A percentile compares a stretch with the other conserved stretches of the same genome.
phyloP scores from a whole-genome alignment of 139 green algal species.

The Haematococcus lacustris region DNA sequence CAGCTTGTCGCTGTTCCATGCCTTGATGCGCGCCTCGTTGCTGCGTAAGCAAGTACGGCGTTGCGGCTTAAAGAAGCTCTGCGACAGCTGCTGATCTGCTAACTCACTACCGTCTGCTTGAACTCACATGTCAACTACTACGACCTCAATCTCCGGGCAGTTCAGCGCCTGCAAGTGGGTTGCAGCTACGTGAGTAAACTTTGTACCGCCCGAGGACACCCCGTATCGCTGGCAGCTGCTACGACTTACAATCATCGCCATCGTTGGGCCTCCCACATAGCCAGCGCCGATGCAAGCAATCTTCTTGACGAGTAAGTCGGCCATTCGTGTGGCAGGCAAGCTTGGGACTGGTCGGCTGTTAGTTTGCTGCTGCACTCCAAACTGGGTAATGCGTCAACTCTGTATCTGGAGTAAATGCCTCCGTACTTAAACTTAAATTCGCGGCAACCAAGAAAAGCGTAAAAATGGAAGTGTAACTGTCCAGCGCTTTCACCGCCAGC shows the following conservation, averaged over 20 bases:
- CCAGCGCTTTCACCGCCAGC: no score
- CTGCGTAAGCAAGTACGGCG: constrained; percentile 10
- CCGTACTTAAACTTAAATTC: no score
- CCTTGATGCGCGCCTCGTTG: constrained; percentile 48
- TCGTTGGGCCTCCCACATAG: constrained; percentile 85
- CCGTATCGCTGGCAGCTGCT: neutral
- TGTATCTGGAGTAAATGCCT: no score
- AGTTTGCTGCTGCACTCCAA: no score
- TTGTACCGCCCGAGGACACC: neutral
- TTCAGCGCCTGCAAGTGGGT: constrained; percentile 68
- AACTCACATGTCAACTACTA: constrained; percentile 55
- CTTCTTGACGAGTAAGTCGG: constrained; percentile 27
- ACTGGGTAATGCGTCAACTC: no score
- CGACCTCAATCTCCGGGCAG: constrained; percentile 90
- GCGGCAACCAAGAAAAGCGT: no score
- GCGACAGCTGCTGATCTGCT: no score
- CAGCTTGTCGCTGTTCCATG: constrained; percentile 94
- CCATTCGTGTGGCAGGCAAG: constrained; percentile 4
- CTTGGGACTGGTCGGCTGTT: no score
- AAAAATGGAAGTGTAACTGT: no score
- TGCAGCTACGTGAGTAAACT: neutral
- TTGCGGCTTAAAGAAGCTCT: neutral
- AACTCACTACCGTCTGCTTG: no score
- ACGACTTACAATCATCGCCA: constrained; percentile 77
- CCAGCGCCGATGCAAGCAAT: constrained; percentile 75